Percentiles rank a stretch among this genome's conserved stretches.
Evolutionary conservation across 768 basidiomycete species (phyloP).

Genomic region (Coprinopsis sp.): DNA sequence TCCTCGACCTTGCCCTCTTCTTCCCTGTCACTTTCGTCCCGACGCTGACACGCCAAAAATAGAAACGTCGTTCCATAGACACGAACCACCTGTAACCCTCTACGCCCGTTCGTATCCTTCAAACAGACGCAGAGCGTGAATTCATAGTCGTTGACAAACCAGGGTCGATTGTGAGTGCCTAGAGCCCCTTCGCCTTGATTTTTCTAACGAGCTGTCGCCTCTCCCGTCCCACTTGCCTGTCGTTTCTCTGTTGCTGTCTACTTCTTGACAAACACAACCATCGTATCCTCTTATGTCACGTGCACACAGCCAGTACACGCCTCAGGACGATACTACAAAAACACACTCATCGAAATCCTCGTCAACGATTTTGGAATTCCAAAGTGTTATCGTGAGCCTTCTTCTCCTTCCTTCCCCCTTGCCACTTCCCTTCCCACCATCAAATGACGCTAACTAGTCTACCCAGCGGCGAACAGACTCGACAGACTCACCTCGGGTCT

Average conservation of each 20-base stretch:
- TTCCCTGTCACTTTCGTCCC: too few relatives aligned
- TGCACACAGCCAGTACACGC: slow-evolving; percentile 78
- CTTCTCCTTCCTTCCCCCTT: slow-evolving; percentile 1
- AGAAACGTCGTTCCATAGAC: slow-evolving; percentile 94
- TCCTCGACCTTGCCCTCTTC: too few relatives aligned
- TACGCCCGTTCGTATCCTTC: slow-evolving; percentile 73
- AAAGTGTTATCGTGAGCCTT: slow-evolving; percentile 74
- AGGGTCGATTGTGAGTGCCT: slow-evolving; percentile 81
- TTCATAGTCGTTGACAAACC: slow-evolving; percentile 97
- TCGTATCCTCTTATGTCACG: slow-evolving; percentile 5
- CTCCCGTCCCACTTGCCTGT: too few relatives aligned
- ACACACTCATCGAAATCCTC: slow-evolving; percentile 85
- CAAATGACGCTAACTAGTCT: too few relatives aligned
- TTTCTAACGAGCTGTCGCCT: too few relatives aligned
- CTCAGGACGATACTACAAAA: slow-evolving; percentile 83
- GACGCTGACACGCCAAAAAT: too few relatives aligned
- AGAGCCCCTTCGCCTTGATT: too few relatives aligned
- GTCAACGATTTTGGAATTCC: slow-evolving; percentile 77
- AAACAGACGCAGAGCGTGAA: slow-evolving; percentile 70
- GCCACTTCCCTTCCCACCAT: slow-evolving; percentile 8
- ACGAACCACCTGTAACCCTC: slow-evolving; percentile 94
- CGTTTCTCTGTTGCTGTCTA: not conserved
- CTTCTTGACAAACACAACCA: slow-evolving; percentile 12
- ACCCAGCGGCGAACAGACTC: slow-evolving; percentile 86
- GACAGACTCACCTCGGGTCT: slow-evolving; percentile 93